Percentiles rank a stretch among this genome's conserved stretches.
Evolutionary conservation across 768 basidiomycete genomes (phyloP).

Genomic region (Mycena crocata): DNA sequence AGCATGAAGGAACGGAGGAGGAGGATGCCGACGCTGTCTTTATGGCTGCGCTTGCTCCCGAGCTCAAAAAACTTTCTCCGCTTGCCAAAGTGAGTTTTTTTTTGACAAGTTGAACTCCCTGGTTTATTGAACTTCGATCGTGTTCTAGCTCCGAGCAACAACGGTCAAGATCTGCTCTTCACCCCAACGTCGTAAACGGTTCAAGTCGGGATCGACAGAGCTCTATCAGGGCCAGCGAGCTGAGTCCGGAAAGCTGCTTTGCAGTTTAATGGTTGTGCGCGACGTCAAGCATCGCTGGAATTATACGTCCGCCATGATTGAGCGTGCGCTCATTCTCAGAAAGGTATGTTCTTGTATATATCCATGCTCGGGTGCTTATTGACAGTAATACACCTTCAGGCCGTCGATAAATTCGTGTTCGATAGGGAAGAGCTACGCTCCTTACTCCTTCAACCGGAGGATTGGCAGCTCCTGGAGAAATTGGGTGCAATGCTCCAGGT

Average conservation of each 20-base stretch:
- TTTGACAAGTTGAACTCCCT: neutral
- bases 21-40: constrained; percentile 22
- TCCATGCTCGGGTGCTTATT: too few species aligned
- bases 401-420: constrained; percentile 5
- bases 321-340: neutral
- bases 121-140: neutral
- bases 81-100: neutral
- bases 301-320: constrained; percentile 16
- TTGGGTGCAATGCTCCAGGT: constrained; percentile 1
- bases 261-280: neutral
- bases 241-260: neutral
- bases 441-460: neutral
- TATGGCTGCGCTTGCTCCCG: neutral
- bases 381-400: too few species aligned
- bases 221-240: neutral
- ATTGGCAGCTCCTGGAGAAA: constrained; percentile 1
- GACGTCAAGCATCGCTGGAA: constrained; percentile 29
- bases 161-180: constrained; percentile 18
- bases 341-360: too few species aligned
- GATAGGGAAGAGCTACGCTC: constrained; percentile 5
- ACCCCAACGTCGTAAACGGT: constrained; percentile 5
- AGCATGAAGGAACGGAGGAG: constrained; percentile 19
- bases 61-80: neutral
- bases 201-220: neutral
- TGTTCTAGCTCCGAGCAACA: neutral